These are phyloP conservation scores for Blastobotrys petasosporus DNA, from an alignment of 1,139 yeast genomes.

Conservation along the genomic window DNA sequence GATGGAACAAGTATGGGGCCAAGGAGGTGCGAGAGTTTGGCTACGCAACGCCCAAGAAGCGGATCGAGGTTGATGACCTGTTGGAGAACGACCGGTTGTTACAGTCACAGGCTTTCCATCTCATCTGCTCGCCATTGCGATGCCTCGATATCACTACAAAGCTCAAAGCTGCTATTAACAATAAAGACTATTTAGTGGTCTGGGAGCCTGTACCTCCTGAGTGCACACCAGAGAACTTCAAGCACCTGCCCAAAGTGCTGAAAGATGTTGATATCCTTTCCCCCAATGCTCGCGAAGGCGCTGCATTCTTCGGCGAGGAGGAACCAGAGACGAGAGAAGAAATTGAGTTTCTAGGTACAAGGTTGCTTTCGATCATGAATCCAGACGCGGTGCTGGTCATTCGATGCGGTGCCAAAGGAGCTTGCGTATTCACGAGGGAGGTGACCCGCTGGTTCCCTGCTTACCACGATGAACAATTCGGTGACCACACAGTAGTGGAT, in stretches of 20 bases:
- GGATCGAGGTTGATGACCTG: slow-evolving; percentile 60
- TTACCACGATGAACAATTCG: slow-evolving; percentile 43
- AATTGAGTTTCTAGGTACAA: slow-evolving; percentile 41
- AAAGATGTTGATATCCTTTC: slow-evolving; percentile 55
- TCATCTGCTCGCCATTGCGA: slow-evolving; percentile 68
- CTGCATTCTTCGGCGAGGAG: slow-evolving; percentile 43
- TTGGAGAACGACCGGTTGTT: slow-evolving; percentile 35
- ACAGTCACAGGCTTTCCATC: slow-evolving; percentile 51
- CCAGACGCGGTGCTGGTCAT: slow-evolving; percentile 46
- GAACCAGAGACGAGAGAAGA: slow-evolving; percentile 40
- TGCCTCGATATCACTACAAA: slow-evolving; percentile 43
- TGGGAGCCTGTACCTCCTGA: slow-evolving; percentile 89
- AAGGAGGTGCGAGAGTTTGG: slow-evolving; percentile 50
- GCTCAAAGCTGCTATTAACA: slow-evolving; percentile 20
- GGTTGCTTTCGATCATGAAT: slow-evolving; percentile 40
- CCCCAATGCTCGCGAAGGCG: slow-evolving; percentile 83
- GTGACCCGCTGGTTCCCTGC: slow-evolving; percentile 53
- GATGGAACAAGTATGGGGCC: slow-evolving; percentile 67
- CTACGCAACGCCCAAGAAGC: slow-evolving; percentile 55
- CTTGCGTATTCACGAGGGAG: slow-evolving; percentile 36
- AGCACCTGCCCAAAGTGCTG: slow-evolving; percentile 39
- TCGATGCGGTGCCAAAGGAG: slow-evolving; percentile 69
- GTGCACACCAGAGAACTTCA: slow-evolving; percentile 47
- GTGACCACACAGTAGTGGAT: slow-evolving; percentile 53
- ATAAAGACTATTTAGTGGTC: slow-evolving; percentile 34